Conservation (phyloP, 768 basidiomycete genomes). For the Lepiota venenata region DNA sequence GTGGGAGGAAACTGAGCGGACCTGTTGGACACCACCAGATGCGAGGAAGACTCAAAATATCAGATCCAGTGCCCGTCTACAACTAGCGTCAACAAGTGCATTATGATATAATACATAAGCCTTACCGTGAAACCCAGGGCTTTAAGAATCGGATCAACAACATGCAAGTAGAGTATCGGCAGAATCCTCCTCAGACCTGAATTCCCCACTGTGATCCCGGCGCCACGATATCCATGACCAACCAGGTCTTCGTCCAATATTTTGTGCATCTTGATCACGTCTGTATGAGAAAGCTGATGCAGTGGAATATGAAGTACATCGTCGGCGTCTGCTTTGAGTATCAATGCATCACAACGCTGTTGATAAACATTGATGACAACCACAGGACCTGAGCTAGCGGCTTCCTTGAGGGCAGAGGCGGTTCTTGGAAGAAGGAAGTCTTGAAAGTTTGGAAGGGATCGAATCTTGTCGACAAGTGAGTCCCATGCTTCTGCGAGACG, state of each 20-base stretch:
- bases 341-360: constrained; percentile 20
- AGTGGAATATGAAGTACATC: constrained; percentile 11
- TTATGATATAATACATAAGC: neutral
- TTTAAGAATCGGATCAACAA: neutral
- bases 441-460: constrained; percentile 16
- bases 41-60: neutral
- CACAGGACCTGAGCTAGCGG: constrained; percentile 16
- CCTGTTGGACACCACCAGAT: constrained; percentile 12
- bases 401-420: constrained; percentile 3
- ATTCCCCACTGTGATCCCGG: too few species aligned
- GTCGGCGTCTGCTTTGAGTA: constrained; percentile 10
- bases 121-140: constrained; percentile 3
- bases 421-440: constrained; percentile 18
- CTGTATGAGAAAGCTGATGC: neutral
- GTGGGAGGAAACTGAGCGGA: constrained; percentile 5
- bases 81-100: neutral
- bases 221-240: neutral
- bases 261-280: neutral
- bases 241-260: neutral
- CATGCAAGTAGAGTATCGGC: neutral
- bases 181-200: neutral
- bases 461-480: constrained; percentile 11
- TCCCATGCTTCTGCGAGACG: constrained; percentile 19
- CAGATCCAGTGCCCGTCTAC: neutral
- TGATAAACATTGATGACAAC: constrained; percentile 18